These are phyloP conservation scores for Sclerospora graminicola DNA, from an alignment of 352 stramenopile genomes.

Conservation along the genomic window DNA sequence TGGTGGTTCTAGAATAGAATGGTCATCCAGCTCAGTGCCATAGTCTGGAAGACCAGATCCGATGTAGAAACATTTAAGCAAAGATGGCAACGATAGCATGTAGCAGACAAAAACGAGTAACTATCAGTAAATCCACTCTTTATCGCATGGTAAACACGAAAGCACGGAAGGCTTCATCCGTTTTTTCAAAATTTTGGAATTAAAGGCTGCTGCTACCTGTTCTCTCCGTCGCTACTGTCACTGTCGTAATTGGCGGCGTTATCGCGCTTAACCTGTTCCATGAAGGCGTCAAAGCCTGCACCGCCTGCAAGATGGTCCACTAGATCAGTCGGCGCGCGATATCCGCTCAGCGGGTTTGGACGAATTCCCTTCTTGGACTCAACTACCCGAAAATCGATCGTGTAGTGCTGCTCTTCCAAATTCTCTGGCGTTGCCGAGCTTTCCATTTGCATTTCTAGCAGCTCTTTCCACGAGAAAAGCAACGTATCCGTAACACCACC, in stretches of 20 bases:
- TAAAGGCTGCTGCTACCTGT: slow-evolving; percentile 10
- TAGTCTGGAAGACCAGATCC: slow-evolving; percentile 15
- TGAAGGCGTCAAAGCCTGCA: slow-evolving; percentile 70
- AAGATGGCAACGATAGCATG: slow-evolving; percentile 2
- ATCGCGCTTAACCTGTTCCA: slow-evolving; percentile 75
- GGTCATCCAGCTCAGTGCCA: slow-evolving; percentile 6
- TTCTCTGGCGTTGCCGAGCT: slow-evolving; percentile 7
- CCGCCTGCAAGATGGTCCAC: slow-evolving; percentile 64
- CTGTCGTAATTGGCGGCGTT: slow-evolving; percentile 24
- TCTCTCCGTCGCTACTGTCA: no score
- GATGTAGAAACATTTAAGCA: slow-evolving; percentile 13
- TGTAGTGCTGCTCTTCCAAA: slow-evolving; percentile 34
- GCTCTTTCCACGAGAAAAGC: slow-evolving; percentile 90
- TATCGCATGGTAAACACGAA: slow-evolving; percentile 7
- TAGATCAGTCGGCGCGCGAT: slow-evolving; percentile 78
- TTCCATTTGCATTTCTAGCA: slow-evolving; percentile 25
- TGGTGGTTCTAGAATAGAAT: slow-evolving; percentile 18
- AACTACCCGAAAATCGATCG: slow-evolving; percentile 73
- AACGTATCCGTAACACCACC: slow-evolving; percentile 85
- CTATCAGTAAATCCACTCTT: slow-evolving; percentile 6
- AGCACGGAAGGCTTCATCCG: slow-evolving; percentile 16
- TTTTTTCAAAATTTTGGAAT: slow-evolving; percentile 21
- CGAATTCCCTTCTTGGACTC: slow-evolving; percentile 52
- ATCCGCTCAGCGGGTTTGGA: slow-evolving; percentile 57
- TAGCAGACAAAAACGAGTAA: neutral